A percentile compares a stretch with the other conserved stretches of the same genome.
Conservation (phyloP, 768 basidiomycete species). For the Galerina sulciceps region DNA sequence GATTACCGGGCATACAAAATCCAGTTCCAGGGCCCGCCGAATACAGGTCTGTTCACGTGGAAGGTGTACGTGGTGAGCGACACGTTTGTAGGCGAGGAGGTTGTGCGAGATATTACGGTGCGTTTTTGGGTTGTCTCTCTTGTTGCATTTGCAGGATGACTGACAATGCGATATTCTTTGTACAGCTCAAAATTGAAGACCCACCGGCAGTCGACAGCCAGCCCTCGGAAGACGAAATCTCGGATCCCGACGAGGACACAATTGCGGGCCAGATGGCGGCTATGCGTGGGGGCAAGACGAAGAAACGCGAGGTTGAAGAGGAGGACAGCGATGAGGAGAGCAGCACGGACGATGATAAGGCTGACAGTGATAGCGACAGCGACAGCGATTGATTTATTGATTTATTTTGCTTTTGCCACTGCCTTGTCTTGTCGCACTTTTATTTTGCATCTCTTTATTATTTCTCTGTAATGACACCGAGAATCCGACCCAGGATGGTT, state of each 20-base stretch:
- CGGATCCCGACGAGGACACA: conserved; percentile 96
- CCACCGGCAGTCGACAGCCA: conserved; percentile 61
- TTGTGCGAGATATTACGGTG: conserved; percentile 71
- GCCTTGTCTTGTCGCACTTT: neutral
- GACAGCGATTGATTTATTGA: conserved; percentile 30
- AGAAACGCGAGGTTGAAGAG: conserved; percentile 61
- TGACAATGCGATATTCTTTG: neutral
- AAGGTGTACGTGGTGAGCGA: conserved; percentile 86
- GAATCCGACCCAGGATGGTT: neutral
- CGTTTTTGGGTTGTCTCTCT: conserved; percentile 31
- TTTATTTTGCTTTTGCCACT: neutral
- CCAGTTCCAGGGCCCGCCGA: conserved; percentile 93
- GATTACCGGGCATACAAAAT: conserved; percentile 87
- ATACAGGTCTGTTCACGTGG: conserved; percentile 86
- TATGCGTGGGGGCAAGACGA: conserved; percentile 89
- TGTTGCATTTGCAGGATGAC: neutral
- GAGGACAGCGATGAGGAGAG: conserved; percentile 61
- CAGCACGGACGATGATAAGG: conserved; percentile 47
- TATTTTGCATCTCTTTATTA: neutral
- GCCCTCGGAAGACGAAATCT: conserved; percentile 88
- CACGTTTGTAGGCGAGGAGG: conserved; percentile 86
- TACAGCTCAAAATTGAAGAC: conserved; percentile 85
- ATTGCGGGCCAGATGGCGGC: conserved; percentile 97
- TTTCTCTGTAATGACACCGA: neutral
- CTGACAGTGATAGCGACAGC: conserved; percentile 55